phyloP scores from a whole-genome alignment of 768 basidiomycete genomes.

The Suillus brevipes region DNA sequence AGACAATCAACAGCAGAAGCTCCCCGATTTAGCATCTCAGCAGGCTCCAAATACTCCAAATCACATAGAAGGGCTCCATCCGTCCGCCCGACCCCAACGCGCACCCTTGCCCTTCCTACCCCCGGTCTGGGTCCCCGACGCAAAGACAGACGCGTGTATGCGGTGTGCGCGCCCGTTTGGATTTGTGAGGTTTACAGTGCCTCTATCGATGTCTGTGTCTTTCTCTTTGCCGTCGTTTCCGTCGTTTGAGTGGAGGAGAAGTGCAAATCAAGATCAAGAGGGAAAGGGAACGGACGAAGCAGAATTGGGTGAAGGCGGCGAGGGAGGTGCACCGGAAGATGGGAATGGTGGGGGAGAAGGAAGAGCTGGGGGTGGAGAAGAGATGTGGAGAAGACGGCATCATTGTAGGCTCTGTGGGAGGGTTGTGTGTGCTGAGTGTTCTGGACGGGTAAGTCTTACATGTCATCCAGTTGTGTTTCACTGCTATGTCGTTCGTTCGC shows the following conservation, averaged over 20 bases:
- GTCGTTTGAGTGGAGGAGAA: constrained; percentile 4
- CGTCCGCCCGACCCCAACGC: constrained; percentile 20
- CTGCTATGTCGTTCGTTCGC: neutral
- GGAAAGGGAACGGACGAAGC: neutral
- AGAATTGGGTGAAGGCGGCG: constrained; percentile 5
- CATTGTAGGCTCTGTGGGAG: constrained; percentile 86
- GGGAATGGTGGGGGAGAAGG: constrained; percentile 9
- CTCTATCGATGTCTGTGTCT: constrained; percentile 1
- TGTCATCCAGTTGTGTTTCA: neutral
- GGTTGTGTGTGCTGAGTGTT: constrained; percentile 86
- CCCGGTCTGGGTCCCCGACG: constrained; percentile 91
- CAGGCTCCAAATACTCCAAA: neutral
- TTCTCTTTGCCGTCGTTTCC: constrained; percentile 1
- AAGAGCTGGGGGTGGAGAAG: constrained; percentile 13
- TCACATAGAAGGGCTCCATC: neutral
- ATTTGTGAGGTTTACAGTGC: constrained; percentile 27
- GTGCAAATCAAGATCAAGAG: neutral
- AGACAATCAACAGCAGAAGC: neutral
- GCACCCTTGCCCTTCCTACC: constrained; percentile 67
- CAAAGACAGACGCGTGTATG: constrained; percentile 83
- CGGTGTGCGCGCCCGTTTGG: constrained; percentile 76
- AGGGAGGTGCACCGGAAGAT: constrained; percentile 10
- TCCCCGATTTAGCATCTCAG: neutral
- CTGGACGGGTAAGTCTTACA: constrained; percentile 56
- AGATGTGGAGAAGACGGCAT: constrained; percentile 62